These are phyloP conservation scores for Cadophora malorum DNA, from an alignment of 2,329 filamentous ascomycete genomes.

Conservation along the genomic window DNA sequence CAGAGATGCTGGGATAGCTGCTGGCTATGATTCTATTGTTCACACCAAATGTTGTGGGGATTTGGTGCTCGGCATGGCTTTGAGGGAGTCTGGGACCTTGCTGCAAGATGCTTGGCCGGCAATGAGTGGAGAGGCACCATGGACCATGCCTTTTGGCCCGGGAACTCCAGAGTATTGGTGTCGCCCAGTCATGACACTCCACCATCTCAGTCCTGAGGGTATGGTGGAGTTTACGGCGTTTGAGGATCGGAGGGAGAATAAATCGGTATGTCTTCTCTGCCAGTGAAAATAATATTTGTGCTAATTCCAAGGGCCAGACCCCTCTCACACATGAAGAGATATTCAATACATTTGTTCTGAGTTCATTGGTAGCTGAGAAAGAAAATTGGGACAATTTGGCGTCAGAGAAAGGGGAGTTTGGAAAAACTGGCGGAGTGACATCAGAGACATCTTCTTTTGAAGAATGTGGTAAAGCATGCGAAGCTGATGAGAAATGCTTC, in stretches of 20 bases:
- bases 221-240: constrained; percentile 50
- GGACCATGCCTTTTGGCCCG: constrained; percentile 54
- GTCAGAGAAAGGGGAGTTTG: constrained; percentile 23
- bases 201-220: constrained; percentile 55
- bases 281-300: background rate
- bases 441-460: constrained; percentile 45
- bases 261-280: constrained; percentile 9
- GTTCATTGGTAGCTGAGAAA: constrained; percentile 46
- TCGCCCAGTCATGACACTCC: constrained; percentile 60
- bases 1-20: constrained; percentile 52
- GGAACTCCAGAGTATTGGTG: constrained; percentile 55
- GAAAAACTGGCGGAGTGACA: constrained; percentile 22
- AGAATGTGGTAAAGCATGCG: constrained; percentile 56
- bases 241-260: constrained; percentile 48
- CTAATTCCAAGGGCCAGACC: constrained; percentile 23
- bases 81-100: constrained; percentile 53
- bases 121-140: constrained; percentile 61
- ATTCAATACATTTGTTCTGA: constrained; percentile 55
- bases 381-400: constrained; percentile 57
- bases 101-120: constrained; percentile 55
- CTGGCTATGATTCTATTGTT: constrained; percentile 53
- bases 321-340: constrained; percentile 51
- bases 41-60: constrained; percentile 59
- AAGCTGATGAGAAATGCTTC: constrained; percentile 44
- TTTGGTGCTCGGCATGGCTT: constrained; percentile 53